A percentile compares a stretch with the other conserved stretches of the same genome.
phyloP scores from a whole-genome alignment of 306 rosid genomes.

The Dalbergia cultrata region DNA sequence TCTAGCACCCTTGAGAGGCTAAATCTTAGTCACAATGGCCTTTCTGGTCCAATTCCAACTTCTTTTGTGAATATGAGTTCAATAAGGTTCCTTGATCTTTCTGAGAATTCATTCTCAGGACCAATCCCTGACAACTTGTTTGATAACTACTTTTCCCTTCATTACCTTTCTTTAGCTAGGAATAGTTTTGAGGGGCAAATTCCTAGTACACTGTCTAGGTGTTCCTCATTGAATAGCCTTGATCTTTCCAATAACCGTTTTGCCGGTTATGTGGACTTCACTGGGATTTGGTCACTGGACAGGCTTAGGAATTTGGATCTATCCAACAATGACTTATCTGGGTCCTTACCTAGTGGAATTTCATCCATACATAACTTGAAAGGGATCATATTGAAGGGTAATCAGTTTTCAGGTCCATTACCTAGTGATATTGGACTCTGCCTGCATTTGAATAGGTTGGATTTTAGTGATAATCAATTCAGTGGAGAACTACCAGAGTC shows the following conservation, averaged over 20 bases:
- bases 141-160: constrained; percentile 59
- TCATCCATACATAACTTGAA: constrained; percentile 77
- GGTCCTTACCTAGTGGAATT: constrained; percentile 65
- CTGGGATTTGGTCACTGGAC: constrained; percentile 66
- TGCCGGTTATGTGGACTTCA: constrained; percentile 63
- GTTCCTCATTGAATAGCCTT: constrained; percentile 66
- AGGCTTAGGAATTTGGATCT: constrained; percentile 83
- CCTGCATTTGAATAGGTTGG: constrained; percentile 67
- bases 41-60: constrained; percentile 66
- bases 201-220: constrained; percentile 66
- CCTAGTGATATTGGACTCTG: constrained; percentile 82
- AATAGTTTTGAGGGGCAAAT: constrained; percentile 73
- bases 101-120: constrained; percentile 74
- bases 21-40: constrained; percentile 71
- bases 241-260: constrained; percentile 72
- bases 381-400: constrained; percentile 60
- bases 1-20: constrained; percentile 58
- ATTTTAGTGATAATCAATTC: constrained; percentile 69
- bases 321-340: constrained; percentile 75
- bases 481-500: constrained; percentile 64
- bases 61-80: constrained; percentile 65
- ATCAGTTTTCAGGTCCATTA: constrained; percentile 75
- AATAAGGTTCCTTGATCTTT: constrained; percentile 72
- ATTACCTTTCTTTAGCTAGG: constrained; percentile 63
- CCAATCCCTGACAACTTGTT: constrained; percentile 62